Evolutionary conservation across 495 filamentous ascomycete species (phyloP).

Genomic region (Hyaloscypha variabilis): DNA sequence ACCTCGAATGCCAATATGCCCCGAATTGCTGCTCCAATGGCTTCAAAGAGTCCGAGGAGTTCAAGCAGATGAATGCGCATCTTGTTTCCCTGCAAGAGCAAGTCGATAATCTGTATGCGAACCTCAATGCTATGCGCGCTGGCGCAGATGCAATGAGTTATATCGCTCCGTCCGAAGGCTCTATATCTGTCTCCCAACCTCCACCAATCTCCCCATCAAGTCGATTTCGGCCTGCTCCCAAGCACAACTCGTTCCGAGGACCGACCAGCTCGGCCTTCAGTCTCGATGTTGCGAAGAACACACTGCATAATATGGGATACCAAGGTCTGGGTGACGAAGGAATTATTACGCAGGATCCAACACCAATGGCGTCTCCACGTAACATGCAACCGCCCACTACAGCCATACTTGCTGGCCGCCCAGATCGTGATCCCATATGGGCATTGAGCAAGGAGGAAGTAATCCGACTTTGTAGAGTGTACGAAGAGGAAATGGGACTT

Average conservation of each 20-base stretch:
- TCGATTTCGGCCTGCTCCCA: slow-evolving; percentile 25
- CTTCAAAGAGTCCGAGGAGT: slow-evolving; percentile 90
- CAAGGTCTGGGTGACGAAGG: slow-evolving; percentile 55
- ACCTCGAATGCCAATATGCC: slow-evolving; percentile 82
- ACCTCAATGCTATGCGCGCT: slow-evolving; percentile 60
- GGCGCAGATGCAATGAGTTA: slow-evolving; percentile 26
- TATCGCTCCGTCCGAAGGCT: slow-evolving; percentile 23
- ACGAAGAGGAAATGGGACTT: slow-evolving; percentile 81
- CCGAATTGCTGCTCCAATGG: slow-evolving; percentile 82
- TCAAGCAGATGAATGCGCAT: slow-evolving; percentile 73
- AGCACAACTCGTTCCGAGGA: slow-evolving; percentile 73
- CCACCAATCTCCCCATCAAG: slow-evolving; percentile 23
- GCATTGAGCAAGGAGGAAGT: slow-evolving; percentile 70
- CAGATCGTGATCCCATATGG: slow-evolving; percentile 73
- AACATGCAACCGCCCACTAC: slow-evolving; percentile 36
- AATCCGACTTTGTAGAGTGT: slow-evolving; percentile 68
- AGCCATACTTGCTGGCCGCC: slow-evolving; percentile 38
- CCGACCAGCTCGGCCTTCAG: slow-evolving; percentile 87
- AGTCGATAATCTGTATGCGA: slow-evolving; percentile 74
- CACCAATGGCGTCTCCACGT: slow-evolving; percentile 53
- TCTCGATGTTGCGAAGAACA: slow-evolving; percentile 84
- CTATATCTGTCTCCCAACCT: slow-evolving; percentile 30
- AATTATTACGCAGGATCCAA: slow-evolving; percentile 52
- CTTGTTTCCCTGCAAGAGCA: slow-evolving; percentile 79
- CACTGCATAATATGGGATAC: slow-evolving; percentile 88